Evolutionary conservation across 768 basidiomycete species (phyloP).

Genomic region (Termitomyces sp.): DNA sequence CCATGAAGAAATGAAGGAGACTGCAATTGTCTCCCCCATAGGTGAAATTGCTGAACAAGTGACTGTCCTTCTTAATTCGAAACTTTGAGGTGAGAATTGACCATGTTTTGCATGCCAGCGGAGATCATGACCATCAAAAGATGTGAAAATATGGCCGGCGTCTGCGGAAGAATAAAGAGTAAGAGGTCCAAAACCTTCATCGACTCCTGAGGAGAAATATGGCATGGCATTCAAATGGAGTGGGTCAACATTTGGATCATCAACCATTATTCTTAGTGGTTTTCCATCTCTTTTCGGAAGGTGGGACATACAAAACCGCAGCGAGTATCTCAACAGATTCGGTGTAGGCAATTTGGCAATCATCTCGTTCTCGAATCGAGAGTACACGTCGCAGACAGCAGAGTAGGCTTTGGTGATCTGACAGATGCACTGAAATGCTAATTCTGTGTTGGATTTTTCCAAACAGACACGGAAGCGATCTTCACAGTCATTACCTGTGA

Average conservation of each 20-base stretch:
- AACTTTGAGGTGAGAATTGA: neutral
- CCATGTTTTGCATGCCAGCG: neutral
- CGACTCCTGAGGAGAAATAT: neutral
- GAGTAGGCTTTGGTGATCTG: neutral
- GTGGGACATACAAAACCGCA: slow-evolving; percentile 2
- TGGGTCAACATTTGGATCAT: neutral
- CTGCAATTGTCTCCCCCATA: neutral
- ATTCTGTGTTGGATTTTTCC: neutral
- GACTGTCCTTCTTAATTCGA: neutral
- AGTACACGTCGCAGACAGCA: neutral
- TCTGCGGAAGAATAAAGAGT: neutral
- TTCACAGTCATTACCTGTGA: neutral
- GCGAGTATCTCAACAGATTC: neutral
- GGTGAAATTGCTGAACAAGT: neutral
- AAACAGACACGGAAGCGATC: neutral
- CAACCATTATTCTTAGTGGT: neutral
- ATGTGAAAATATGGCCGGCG: neutral
- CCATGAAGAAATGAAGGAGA: neutral
- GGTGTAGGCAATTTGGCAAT: neutral
- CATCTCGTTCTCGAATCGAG: too few relatives aligned
- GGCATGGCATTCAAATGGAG: neutral
- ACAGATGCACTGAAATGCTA: neutral
- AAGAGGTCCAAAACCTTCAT: neutral
- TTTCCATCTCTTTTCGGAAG: neutral
- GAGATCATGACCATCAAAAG: neutral